phyloP scores from a whole-genome alignment of 768 basidiomycete genomes.

The Tulasnella sp. region DNA sequence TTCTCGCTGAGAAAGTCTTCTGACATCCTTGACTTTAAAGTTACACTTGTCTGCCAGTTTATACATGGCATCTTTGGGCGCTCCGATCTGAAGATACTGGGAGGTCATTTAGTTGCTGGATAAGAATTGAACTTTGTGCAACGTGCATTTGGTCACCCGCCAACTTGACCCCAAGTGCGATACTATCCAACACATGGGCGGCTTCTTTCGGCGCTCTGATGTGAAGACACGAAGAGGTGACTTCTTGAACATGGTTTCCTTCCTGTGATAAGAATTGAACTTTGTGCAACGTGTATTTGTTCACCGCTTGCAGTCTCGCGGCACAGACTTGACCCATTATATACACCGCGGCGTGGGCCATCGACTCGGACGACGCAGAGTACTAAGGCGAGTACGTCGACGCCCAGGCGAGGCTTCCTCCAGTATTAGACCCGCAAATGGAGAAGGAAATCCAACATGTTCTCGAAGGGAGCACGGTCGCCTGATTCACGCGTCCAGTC shows the following conservation, averaged over 20 bases:
- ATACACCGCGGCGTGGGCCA: no score
- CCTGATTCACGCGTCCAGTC: no score
- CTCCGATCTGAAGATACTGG: not conserved
- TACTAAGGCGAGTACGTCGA: not conserved
- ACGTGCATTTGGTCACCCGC: not conserved
- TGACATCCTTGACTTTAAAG: not conserved
- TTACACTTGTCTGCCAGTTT: not conserved
- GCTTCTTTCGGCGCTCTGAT: no score
- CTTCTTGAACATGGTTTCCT: no score
- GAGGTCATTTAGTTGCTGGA: not conserved
- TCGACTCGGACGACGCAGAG: not conserved
- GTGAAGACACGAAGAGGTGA: no score
- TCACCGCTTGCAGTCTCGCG: no score
- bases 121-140: not conserved
- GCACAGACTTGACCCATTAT: no score
- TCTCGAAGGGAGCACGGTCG: conserved; percentile 1
- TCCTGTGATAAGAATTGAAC: no score
- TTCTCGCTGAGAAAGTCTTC: not conserved
- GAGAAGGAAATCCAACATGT: not conserved
- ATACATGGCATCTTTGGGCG: not conserved
- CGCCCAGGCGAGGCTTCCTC: not conserved
- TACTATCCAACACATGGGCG: not conserved
- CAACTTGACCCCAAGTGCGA: not conserved
- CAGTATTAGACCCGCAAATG: not conserved
- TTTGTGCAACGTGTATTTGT: no score